Base-by-base conservation (phyloP, 129 eudicot species). In the Arctium minus region DNA sequence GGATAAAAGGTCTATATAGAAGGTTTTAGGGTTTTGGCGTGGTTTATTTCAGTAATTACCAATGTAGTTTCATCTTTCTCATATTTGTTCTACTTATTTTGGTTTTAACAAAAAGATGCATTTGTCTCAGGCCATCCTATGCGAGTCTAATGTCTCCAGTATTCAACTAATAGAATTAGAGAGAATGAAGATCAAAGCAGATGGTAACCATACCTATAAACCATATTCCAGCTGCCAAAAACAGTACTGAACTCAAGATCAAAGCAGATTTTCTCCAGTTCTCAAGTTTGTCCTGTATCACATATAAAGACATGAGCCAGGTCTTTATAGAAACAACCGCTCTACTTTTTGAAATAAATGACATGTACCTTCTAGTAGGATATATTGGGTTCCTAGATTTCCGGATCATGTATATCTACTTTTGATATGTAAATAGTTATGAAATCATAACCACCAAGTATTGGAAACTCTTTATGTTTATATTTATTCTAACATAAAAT, bases 241-340 rank as follows among this genome's bases (percentile, higher is more conserved):
- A 94, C 46, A 94, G 84, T 75, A 92, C 62, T 10, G 98, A 85
- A 27, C 93, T 92, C 84, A 94, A 73, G 72, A 82, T 84, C 77
- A 94, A 84, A 76, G 94, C 87, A 67, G 97, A 88, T 36, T 65
- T 85, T 88, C 98, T 94, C 98, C 98, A 94, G 81, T 91, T 93
- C 72, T 87, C 67, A 3, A 94, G 35, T n/a, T 74, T 83, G 82
- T 94, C 98, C 98, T 94, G 96, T 76, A 79, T 39, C 78, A 75
- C 46, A 67, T 30, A 35, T 72, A 35, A 46, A n/a, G 53, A 60
- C 12, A 38, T 35, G 40, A 8, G 1, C 10, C 46, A 40, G 1
- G 18, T 50, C 18, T 50, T 50, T 50, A 50, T 1, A 17, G 65
- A 15, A 56, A 56, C 65, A 56, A 56, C 6, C 0, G 27, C 22